A percentile compares a stretch with the other conserved stretches of the same genome.
Conservation (phyloP, 495 filamentous ascomycete species). For the Aspergillus ellipticus region DNA sequence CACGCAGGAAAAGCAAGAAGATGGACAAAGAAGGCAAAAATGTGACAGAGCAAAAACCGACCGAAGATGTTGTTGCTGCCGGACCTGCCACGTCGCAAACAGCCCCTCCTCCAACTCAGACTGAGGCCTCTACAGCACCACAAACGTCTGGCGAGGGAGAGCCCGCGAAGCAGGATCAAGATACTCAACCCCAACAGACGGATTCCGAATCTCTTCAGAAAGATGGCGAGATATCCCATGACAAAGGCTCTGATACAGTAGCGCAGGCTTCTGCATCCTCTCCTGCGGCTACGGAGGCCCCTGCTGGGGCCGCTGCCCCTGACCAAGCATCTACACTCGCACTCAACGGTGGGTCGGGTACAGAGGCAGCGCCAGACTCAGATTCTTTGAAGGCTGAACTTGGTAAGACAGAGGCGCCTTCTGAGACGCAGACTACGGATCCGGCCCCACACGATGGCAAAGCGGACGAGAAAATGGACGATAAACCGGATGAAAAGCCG, state of each 20-base stretch:
- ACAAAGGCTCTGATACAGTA: background rate
- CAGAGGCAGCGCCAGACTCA: constrained; percentile 13
- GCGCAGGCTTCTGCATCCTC: constrained; percentile 2
- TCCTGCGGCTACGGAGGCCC: background rate
- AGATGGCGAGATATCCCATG: background rate
- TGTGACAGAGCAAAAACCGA: constrained; percentile 21
- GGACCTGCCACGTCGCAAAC: constrained; percentile 12
- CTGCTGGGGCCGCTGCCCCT: background rate
- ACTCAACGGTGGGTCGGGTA: constrained; percentile 39
- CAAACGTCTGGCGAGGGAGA: constrained; percentile 8
- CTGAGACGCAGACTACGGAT: background rate
- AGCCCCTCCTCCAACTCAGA: background rate
- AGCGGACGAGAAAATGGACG: background rate
- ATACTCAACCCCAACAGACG: constrained; percentile 2
- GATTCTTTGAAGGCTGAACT: background rate
- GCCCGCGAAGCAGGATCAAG: constrained; percentile 8
- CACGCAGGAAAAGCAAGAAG: constrained; percentile 32
- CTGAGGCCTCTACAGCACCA: constrained; percentile 2
- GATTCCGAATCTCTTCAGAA: background rate
- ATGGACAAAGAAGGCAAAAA: constrained; percentile 33
- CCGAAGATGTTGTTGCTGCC: constrained; percentile 15
- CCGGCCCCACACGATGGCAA: background rate
- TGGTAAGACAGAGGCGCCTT: constrained; percentile 1
- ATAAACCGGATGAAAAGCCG: constrained; percentile 1
- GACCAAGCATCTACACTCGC: constrained; percentile 14